Conservation (phyloP, 139 green algal genomes). For the Yamagishiella unicocca region DNA sequence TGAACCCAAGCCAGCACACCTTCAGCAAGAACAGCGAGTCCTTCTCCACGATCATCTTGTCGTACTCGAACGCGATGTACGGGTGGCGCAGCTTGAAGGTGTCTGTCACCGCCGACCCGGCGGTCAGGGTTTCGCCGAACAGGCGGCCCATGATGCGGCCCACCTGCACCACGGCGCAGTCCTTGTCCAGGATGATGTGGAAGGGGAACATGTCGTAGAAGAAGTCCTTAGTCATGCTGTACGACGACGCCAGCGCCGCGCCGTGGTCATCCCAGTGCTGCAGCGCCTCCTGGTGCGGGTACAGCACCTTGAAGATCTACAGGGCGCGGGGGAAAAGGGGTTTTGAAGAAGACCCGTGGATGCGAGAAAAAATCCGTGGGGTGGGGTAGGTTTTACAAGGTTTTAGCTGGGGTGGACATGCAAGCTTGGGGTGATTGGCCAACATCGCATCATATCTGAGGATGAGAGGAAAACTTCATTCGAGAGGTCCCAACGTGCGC, state of each 20-base stretch:
- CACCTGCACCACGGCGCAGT: constrained; percentile 41
- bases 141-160: constrained; percentile 34
- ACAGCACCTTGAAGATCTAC: constrained; percentile 51
- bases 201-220: constrained; percentile 62
- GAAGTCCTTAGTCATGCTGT: constrained; percentile 18
- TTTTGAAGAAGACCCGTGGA: too few species aligned
- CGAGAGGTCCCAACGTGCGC: too few species aligned
- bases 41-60: constrained; percentile 26
- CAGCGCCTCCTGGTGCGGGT: constrained; percentile 47
- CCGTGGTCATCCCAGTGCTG: constrained; percentile 3
- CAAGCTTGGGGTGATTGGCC: too few species aligned
- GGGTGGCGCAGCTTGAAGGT: constrained; percentile 52
- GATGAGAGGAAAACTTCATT: too few species aligned
- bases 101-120: constrained; percentile 11
- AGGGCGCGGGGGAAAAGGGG: neutral
- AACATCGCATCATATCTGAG: too few species aligned
- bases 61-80: constrained; percentile 45
- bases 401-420: too few species aligned
- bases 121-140: constrained; percentile 1
- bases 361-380: too few species aligned
- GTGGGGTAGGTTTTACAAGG: too few species aligned
- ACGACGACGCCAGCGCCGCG: constrained; percentile 7
- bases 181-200: constrained; percentile 51
- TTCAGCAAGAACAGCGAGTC: constrained; percentile 35
- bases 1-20: too few species aligned